Conservation (phyloP, 257 asterid species). For the Gynochthodes officinalis region DNA sequence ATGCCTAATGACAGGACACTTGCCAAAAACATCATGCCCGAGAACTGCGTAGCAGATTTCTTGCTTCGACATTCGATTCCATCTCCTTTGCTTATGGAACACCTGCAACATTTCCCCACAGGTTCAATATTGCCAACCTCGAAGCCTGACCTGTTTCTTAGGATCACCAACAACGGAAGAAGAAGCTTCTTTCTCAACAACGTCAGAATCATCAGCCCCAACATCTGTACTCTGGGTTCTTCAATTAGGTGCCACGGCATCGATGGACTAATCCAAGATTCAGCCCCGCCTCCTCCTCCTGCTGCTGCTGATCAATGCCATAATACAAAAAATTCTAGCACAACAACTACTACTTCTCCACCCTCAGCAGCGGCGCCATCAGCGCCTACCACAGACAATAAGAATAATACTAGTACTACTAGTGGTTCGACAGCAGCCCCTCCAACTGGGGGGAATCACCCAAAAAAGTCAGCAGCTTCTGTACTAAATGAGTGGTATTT, state of each 20-base stretch:
- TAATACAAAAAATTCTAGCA: background rate
- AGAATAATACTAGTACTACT: background rate
- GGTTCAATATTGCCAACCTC: constrained; percentile 69
- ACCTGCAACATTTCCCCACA: constrained; percentile 53
- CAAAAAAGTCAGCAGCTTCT: constrained; percentile 7
- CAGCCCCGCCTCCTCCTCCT: background rate
- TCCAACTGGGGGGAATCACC: background rate
- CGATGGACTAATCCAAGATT: constrained; percentile 47
- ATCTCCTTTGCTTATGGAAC: constrained; percentile 52
- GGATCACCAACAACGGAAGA: constrained; percentile 46
- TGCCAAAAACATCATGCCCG: constrained; percentile 27
- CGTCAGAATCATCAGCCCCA: constrained; percentile 52
- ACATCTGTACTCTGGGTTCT: constrained; percentile 50
- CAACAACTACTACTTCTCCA: background rate
- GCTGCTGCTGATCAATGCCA: background rate
- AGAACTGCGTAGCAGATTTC: constrained; percentile 40
- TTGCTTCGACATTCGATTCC: constrained; percentile 70
- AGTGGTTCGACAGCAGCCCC: background rate
- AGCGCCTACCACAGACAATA: background rate
- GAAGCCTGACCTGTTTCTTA: constrained; percentile 41
- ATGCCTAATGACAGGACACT: constrained; percentile 68
- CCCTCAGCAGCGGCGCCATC: background rate
- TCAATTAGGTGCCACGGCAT: constrained; percentile 77
- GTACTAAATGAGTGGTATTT: background rate
- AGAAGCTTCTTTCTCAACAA: constrained; percentile 54